phyloP scores from a whole-genome alignment of 805 yeast species.

The Debaryomyces castellii region DNA sequence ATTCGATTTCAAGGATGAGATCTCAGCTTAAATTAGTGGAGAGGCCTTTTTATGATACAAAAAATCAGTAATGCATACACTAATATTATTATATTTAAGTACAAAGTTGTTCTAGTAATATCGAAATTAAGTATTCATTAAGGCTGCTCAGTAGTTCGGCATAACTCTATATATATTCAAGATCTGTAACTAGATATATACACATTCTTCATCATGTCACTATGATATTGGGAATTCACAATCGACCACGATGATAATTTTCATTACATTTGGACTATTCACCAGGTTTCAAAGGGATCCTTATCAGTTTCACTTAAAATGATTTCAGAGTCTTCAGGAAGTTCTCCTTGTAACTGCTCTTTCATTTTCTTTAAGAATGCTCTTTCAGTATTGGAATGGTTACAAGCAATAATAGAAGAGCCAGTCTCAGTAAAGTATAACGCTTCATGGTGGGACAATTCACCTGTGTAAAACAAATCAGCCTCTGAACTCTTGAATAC shows the following conservation, averaged over 20 bases:
- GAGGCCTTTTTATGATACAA: background rate
- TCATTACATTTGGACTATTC: background rate
- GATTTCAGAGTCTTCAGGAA: conserved; percentile 44
- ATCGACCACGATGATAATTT: background rate
- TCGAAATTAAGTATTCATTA: too few relatives aligned
- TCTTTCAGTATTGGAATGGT: conserved; percentile 91
- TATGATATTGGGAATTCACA: background rate
- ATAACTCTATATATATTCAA: background rate
- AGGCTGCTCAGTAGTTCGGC: background rate
- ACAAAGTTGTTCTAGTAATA: too few relatives aligned
- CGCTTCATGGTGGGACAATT: conserved; percentile 90
- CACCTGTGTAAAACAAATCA: conserved; percentile 88
- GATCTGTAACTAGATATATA: background rate
- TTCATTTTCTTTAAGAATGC: conserved; percentile 65
- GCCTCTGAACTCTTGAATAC: conserved; percentile 62
- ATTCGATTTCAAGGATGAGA: background rate
- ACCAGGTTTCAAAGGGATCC: conserved; percentile 57
- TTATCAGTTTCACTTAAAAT: conserved; percentile 53
- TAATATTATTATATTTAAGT: too few relatives aligned
- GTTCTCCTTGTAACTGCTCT: conserved; percentile 46
- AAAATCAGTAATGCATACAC: background rate
- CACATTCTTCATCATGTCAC: background rate
- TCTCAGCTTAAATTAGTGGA: too few relatives aligned
- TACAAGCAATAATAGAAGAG: conserved; percentile 69
- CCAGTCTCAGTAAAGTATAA: conserved; percentile 71